Percentiles rank a stretch among this genome's conserved stretches.
Evolutionary conservation across 345 rosid species (phyloP).

Genomic region (Salix arbutifolia): DNA sequence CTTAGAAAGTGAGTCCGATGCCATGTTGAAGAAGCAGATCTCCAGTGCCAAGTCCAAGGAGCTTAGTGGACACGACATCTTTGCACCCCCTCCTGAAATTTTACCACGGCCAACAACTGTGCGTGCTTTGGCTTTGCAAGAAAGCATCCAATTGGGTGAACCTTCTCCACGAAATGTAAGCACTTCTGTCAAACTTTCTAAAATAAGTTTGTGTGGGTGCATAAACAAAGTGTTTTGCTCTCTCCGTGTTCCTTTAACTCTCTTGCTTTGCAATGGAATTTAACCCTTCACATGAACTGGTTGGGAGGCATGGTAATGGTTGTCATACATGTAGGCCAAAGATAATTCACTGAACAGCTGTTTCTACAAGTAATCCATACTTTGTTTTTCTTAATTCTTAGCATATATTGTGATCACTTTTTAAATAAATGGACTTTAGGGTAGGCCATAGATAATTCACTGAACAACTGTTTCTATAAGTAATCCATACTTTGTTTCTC

Average conservation of each 20-base stretch:
- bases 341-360: neutral
- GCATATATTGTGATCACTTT: neutral
- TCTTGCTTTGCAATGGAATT: neutral
- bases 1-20: slow-evolving; percentile 55
- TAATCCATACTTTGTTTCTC: neutral
- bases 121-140: slow-evolving; percentile 67
- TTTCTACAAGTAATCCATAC: neutral
- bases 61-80: slow-evolving; percentile 88
- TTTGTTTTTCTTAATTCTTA: neutral
- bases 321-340: neutral
- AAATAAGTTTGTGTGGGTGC: slow-evolving; percentile 19
- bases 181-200: slow-evolving; percentile 30
- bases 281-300: neutral
- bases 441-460: neutral
- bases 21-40: slow-evolving; percentile 62
- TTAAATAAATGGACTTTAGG: neutral
- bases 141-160: slow-evolving; percentile 71
- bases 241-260: neutral
- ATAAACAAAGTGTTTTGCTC: neutral
- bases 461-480: neutral
- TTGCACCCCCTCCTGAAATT: slow-evolving; percentile 95
- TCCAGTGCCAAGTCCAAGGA: slow-evolving; percentile 91
- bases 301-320: neutral
- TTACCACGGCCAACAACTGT: slow-evolving; percentile 62
- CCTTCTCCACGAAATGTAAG: slow-evolving; percentile 35